Base-by-base conservation (phyloP, 192 early-diverging fungal species). In the Pilobolus umbonatus region DNA sequence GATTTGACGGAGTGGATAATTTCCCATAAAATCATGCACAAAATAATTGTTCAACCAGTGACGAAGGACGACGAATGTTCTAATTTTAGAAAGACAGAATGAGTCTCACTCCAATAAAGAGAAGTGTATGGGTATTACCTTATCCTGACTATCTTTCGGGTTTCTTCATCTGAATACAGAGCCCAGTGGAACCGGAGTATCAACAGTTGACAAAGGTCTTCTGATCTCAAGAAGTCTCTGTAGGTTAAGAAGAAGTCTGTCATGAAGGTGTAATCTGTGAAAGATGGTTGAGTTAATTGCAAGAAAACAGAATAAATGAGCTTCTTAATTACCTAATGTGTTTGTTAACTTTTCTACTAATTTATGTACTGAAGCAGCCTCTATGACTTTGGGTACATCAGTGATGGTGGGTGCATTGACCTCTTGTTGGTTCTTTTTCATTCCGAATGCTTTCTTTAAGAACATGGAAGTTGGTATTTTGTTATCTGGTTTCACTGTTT, bases 161-260 rank as follows among this genome's bases (percentile, higher is more conserved):
- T 55, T 38, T 77, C 74, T 7, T 79, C 67, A 25, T 84, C 70
- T 31, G 71, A 60, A 14, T 48, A 55, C 15, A 81, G 57, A 29
- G 78, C 80, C 82, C 82, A 84, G 1, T 61, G 56, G 38, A 84
- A 84, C n/a, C 82, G 69, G 17, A 79, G 63, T 29, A 81, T 68
- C 15, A 84, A 60, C 9, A 84, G 42, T 47, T 75, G 72, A 34
- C 80, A 75, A 26, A 84, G 53, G 24, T 79, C 67, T 17, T 75
- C 44, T 8, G 82, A 75, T 1, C 64, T 46, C 8, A 84, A 69
- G 42, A 84, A 84, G 29, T 69, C 67, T n/a, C 82, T 77, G 31
- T 78, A 84, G 25, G 80, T 81, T 45, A 84, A 61, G 57, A 84
- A 84, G 49, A 84, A 84, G 50, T 84, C 82, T 36, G 82, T 81